These are phyloP conservation scores for Chaetomiaceae sp. DNA, from an alignment of 2,329 filamentous ascomycete species.

Conservation along the genomic window DNA sequence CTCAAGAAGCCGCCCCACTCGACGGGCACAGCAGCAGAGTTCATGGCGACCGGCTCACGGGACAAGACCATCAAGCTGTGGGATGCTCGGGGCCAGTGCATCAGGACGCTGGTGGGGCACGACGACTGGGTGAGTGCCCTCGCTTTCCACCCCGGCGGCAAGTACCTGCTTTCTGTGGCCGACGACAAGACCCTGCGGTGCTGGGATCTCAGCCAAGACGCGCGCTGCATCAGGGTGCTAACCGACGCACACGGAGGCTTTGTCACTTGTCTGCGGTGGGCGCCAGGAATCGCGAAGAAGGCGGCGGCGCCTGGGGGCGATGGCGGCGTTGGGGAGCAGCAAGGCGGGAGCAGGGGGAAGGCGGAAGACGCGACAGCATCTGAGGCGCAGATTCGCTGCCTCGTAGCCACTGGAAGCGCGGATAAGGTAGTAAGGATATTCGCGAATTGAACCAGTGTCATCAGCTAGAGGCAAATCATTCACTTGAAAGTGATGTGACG, in stretches of 20 bases:
- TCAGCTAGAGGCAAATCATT: too few species aligned
- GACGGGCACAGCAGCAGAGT: conserved; percentile 69
- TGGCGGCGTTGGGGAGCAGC: too few species aligned
- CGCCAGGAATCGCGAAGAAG: conserved; percentile 67
- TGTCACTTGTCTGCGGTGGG: conserved; percentile 82
- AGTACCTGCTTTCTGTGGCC: conserved; percentile 77
- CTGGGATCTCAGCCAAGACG: conserved; percentile 89
- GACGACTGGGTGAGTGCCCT: conserved; percentile 90
- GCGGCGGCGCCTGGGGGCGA: conserved; percentile 38
- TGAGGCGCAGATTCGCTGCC: conserved; percentile 67
- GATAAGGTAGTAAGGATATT: conserved; percentile 71
- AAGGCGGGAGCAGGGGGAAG: too few species aligned
- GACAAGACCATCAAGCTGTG: conserved; percentile 89
- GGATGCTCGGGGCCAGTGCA: conserved; percentile 76
- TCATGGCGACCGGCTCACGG: conserved; percentile 79
- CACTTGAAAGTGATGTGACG: too few species aligned
- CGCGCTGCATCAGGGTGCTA: conserved; percentile 80
- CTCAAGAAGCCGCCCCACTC: conserved; percentile 70
- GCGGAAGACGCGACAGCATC: conserved; percentile 37
- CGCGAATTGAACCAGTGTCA: too few species aligned
- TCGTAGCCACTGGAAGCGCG: conserved; percentile 85
- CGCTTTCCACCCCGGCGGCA: conserved; percentile 86
- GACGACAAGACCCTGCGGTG: conserved; percentile 91
- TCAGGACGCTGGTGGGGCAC: conserved; percentile 80
- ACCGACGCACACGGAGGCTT: conserved; percentile 77